Conservation (phyloP, 805 yeast genomes). For the Starmerella potacharoeniae region DNA sequence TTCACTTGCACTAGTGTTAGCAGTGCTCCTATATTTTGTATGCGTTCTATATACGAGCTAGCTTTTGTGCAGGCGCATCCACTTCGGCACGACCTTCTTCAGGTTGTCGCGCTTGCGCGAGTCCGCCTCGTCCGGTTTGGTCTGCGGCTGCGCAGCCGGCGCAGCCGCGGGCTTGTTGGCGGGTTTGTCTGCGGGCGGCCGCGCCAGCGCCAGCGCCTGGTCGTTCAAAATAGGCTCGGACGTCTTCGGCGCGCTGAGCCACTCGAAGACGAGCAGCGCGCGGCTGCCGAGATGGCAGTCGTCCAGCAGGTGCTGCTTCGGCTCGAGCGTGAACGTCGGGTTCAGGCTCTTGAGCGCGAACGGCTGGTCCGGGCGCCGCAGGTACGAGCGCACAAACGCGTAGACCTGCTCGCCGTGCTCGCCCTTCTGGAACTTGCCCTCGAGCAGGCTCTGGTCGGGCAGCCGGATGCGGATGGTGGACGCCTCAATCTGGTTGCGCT, state of each 20-base stretch:
- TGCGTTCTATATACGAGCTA: background rate
- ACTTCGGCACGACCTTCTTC: slow-evolving; percentile 18
- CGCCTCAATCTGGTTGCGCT: slow-evolving; percentile 23
- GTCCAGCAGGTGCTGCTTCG: slow-evolving; percentile 29
- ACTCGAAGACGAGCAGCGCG: slow-evolving; percentile 33
- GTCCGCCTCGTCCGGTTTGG: background rate
- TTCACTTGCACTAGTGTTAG: too few relatives aligned
- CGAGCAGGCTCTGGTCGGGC: slow-evolving; percentile 45
- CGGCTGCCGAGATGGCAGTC: slow-evolving; percentile 35
- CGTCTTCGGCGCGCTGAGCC: slow-evolving; percentile 18
- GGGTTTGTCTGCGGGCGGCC: background rate
- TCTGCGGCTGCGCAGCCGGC: background rate
- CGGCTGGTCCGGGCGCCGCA: slow-evolving; percentile 25
- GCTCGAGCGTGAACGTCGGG: slow-evolving; percentile 34
- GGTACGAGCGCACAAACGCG: slow-evolving; percentile 25
- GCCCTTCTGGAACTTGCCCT: slow-evolving; percentile 38
- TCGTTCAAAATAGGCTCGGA: slow-evolving; percentile 17
- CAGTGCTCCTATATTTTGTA: too few relatives aligned
- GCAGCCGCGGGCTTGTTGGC: background rate
- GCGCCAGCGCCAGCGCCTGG: slow-evolving; percentile 8
- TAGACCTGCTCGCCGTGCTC: slow-evolving; percentile 34
- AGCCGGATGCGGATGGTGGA: slow-evolving; percentile 43
- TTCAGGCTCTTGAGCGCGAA: slow-evolving; percentile 39
- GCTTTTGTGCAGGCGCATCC: slow-evolving; percentile 23
- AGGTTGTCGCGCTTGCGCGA: background rate